These are phyloP conservation scores for Ophiocordyceps camponoti-leonardi DNA, from an alignment of 2,329 filamentous ascomycete genomes.

Conservation along the genomic window DNA sequence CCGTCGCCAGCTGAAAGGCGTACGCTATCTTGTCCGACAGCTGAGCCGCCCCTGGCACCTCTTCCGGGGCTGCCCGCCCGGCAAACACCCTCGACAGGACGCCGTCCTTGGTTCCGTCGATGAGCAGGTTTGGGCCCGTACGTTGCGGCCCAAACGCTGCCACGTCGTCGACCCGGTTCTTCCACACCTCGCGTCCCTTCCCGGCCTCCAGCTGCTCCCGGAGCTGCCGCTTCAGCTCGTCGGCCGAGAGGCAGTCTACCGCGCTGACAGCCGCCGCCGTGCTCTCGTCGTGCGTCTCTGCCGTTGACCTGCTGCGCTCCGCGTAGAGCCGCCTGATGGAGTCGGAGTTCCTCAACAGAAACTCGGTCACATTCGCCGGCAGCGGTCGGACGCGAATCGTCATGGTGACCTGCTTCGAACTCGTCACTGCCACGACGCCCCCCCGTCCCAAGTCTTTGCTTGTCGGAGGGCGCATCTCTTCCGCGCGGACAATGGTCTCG, in stretches of 20 bases:
- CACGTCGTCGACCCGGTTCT: constrained; percentile 60
- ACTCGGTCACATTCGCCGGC: constrained; percentile 63
- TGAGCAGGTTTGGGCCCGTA: constrained; percentile 73
- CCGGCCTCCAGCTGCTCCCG: constrained; percentile 49
- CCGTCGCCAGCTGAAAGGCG: constrained; percentile 82
- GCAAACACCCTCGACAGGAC: constrained; percentile 56
- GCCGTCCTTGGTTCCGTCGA: constrained; percentile 61
- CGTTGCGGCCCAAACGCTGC: constrained; percentile 78
- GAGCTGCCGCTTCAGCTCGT: constrained; percentile 65
- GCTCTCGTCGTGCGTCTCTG: constrained; percentile 20
- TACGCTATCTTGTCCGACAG: constrained; percentile 83
- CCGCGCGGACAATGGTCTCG: constrained; percentile 72
- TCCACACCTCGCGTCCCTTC: constrained; percentile 61
- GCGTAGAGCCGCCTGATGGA: constrained; percentile 68
- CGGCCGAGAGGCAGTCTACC: constrained; percentile 45
- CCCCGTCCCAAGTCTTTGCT: constrained; percentile 79
- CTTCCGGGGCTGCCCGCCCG: constrained; percentile 20
- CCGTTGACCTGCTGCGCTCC: constrained; percentile 33
- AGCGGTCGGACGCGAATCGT: constrained; percentile 63
- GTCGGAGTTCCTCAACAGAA: constrained; percentile 62
- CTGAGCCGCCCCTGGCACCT: constrained; percentile 42
- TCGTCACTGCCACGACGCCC: constrained; percentile 55
- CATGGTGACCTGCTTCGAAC: constrained; percentile 73
- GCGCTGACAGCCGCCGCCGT: constrained; percentile 39
- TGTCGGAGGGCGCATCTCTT: constrained; percentile 81